phyloP scores from a whole-genome alignment of 2,329 filamentous ascomycete genomes.

The Fusarium caatingaense region DNA sequence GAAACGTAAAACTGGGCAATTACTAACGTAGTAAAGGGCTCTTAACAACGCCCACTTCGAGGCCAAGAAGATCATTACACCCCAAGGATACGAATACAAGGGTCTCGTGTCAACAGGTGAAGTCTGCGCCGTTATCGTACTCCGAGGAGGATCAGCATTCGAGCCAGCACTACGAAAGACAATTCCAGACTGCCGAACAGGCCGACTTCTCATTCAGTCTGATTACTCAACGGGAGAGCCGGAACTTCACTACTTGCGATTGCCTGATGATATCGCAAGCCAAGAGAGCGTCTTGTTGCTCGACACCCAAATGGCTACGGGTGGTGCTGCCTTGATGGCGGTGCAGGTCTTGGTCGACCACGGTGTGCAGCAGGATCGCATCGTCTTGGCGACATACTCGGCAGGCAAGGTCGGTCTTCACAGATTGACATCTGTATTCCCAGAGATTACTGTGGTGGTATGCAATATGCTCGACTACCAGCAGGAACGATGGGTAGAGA shows the following conservation, averaged over 20 bases:
- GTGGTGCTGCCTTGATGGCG: constrained; percentile 88
- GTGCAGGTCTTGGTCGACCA: constrained; percentile 96
- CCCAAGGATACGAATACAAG: constrained; percentile 74
- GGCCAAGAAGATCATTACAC: constrained; percentile 73
- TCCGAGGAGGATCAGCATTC: constrained; percentile 88
- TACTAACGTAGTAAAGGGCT: constrained; percentile 62
- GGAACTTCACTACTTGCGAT: constrained; percentile 88
- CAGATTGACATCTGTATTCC: constrained; percentile 87
- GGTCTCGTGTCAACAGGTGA: constrained; percentile 78
- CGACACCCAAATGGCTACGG: constrained; percentile 94
- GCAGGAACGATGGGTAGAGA: constrained; percentile 91
- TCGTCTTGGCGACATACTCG: constrained; percentile 93
- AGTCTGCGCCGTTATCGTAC: constrained; percentile 86
- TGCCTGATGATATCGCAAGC: constrained; percentile 77
- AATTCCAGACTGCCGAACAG: constrained; percentile 91
- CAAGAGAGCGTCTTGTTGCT: constrained; percentile 87
- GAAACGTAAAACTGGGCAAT: not conserved
- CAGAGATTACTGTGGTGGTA: constrained; percentile 86
- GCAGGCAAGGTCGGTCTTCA: constrained; percentile 87
- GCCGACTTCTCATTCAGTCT: constrained; percentile 90
- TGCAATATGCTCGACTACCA: constrained; percentile 83
- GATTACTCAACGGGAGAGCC: constrained; percentile 87
- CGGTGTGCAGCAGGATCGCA: constrained; percentile 83
- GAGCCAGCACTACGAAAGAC: constrained; percentile 90
- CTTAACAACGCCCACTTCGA: constrained; percentile 81